A percentile compares a stretch with the other conserved stretches of the same genome.
phyloP scores from a whole-genome alignment of 169 alveolate genomes.

The Eimeria nieschulzi region DNA sequence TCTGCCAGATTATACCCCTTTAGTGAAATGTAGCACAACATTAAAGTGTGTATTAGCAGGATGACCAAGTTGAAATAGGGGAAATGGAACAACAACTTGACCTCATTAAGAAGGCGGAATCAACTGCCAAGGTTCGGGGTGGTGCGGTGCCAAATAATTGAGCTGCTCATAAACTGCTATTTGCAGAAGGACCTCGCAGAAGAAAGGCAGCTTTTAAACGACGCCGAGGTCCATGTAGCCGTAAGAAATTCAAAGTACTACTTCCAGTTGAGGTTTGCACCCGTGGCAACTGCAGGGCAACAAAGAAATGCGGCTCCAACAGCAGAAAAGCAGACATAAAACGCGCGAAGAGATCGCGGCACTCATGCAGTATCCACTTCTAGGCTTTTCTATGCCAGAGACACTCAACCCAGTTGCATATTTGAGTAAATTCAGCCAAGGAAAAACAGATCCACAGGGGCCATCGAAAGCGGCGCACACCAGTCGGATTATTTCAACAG shows the following conservation, averaged over 20 bases:
- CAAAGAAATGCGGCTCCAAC: slow-evolving; percentile 48
- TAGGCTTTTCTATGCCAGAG: slow-evolving; percentile 33
- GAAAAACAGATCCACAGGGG: neutral
- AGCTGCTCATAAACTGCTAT: neutral
- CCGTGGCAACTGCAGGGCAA: neutral
- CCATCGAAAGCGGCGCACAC: neutral
- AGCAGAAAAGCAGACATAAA: slow-evolving; percentile 9
- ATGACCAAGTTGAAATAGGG: neutral
- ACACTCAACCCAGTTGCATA: slow-evolving; percentile 36
- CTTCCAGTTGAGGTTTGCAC: neutral
- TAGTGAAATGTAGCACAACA: neutral
- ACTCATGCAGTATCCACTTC: slow-evolving; percentile 41
- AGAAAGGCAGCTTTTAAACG: slow-evolving; percentile 27
- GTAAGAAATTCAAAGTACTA: neutral
- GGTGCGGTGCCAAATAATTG: neutral
- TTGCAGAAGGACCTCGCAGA: slow-evolving; percentile 21
- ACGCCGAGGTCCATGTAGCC: slow-evolving; percentile 4
- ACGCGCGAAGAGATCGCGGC: slow-evolving; percentile 57
- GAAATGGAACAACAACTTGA: slow-evolving; percentile 18
- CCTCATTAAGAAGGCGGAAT: slow-evolving; percentile 14
- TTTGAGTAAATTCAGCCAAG: slow-evolving; percentile 1
- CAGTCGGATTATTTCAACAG: neutral
- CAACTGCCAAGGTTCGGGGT: slow-evolving; percentile 23
- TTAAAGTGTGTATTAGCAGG: neutral
- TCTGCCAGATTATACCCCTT: neutral